phyloP scores from a whole-genome alignment of 352 stramenopile species.

The Phytopythium litorale region DNA sequence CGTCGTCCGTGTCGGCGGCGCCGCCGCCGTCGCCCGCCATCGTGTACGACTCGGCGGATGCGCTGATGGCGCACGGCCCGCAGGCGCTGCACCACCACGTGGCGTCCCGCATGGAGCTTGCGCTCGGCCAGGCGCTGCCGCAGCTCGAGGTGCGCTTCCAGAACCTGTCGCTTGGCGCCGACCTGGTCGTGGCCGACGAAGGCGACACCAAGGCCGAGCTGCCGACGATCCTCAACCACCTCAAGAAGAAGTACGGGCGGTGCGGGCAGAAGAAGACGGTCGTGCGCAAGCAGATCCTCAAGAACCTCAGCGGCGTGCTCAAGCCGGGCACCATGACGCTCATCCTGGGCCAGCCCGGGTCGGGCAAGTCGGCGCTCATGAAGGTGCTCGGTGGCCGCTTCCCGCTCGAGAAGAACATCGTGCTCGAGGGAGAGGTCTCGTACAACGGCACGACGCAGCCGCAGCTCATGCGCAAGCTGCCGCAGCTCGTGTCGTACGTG shows the following conservation, averaged over 20 bases:
- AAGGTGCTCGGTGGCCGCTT: constrained; percentile 24
- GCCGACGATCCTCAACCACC: constrained; percentile 31
- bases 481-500: constrained; percentile 31
- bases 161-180: constrained; percentile 13
- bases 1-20: neutral
- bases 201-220: constrained; percentile 14
- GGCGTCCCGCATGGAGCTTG: constrained; percentile 19
- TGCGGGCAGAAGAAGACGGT: constrained; percentile 14
- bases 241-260: constrained; percentile 17
- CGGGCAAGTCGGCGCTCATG: constrained; percentile 22
- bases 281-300: constrained; percentile 17
- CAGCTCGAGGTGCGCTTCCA: constrained; percentile 33
- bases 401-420: constrained; percentile 14
- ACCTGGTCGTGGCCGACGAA: constrained; percentile 14
- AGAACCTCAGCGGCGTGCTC: constrained; percentile 16
- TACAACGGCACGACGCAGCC: constrained; percentile 22
- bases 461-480: constrained; percentile 11
- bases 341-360: constrained; percentile 11
- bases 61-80: constrained; percentile 20
- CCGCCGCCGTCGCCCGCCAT: constrained; percentile 9
- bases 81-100: constrained; percentile 25
- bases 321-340: constrained; percentile 22
- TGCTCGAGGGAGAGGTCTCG: constrained; percentile 17
- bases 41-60: constrained; percentile 6
- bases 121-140: constrained; percentile 21